Evolutionary conservation across 2,329 filamentous ascomycete genomes (phyloP).

Genomic region (Monosporascus sp.): DNA sequence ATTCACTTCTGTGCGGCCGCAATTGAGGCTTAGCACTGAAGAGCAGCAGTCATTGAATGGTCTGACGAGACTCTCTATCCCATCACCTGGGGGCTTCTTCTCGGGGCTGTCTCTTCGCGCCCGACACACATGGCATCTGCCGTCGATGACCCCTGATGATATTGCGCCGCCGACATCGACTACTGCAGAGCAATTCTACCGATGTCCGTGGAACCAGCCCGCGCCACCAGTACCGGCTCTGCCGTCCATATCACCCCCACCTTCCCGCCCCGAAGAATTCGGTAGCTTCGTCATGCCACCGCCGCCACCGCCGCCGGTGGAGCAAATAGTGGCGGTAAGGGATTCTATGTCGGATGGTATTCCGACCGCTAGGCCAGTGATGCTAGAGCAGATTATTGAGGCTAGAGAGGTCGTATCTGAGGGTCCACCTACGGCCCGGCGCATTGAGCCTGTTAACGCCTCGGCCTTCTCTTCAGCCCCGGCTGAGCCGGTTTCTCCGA

Average conservation of each 20-base stretch:
- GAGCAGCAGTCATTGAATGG: constrained; percentile 60
- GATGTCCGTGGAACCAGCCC: constrained; percentile 64
- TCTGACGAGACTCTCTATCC: constrained; percentile 78
- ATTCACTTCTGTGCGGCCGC: constrained; percentile 37
- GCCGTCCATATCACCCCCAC: constrained; percentile 28
- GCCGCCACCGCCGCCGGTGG: constrained; percentile 49
- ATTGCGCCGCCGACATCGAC: constrained; percentile 71
- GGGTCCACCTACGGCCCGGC: constrained; percentile 23
- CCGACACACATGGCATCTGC: constrained; percentile 76
- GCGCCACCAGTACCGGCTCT: constrained; percentile 29
- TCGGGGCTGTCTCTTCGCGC: constrained; percentile 72
- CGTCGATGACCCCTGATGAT: constrained; percentile 47
- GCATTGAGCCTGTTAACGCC: constrained; percentile 20
- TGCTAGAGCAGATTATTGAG: constrained; percentile 35
- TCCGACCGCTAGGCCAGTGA: constrained; percentile 57
- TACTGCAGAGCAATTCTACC: constrained; percentile 89
- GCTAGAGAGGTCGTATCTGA: constrained; percentile 23
- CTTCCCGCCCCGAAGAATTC: constrained; percentile 32
- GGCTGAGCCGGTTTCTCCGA: constrained; percentile 35
- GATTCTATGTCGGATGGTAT: constrained; percentile 55
- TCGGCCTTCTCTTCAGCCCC: constrained; percentile 27
- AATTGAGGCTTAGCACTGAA: constrained; percentile 36
- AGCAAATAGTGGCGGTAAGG: constrained; percentile 62
- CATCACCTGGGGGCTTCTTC: constrained; percentile 89
- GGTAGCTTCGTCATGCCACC: constrained; percentile 32